Percentiles rank a stretch among this genome's conserved stretches.
Conservation (phyloP, 176 grass and related monocot species). For the Cocos nucifera region DNA sequence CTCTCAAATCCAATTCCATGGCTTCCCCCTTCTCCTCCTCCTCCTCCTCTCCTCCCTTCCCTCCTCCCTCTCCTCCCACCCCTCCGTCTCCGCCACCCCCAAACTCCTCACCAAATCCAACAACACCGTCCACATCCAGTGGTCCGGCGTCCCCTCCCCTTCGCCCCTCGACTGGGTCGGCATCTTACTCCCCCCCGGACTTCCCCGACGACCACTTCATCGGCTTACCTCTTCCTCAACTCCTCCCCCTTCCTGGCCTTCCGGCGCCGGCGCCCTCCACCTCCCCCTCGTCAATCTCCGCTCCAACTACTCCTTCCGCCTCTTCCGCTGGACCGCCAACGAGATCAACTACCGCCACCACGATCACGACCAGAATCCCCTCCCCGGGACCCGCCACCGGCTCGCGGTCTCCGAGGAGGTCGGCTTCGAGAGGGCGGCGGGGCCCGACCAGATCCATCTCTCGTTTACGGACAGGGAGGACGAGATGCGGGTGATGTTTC, state of each 20-base stretch:
- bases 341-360: conserved; percentile 58
- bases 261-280: conserved; percentile 40
- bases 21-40: conserved; percentile 12
- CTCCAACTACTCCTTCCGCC: conserved; percentile 65
- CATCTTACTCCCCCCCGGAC: conserved; percentile 81
- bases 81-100: conserved; percentile 41
- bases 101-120: conserved; percentile 34
- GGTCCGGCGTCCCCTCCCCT: conserved; percentile 52
- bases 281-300: conserved; percentile 70
- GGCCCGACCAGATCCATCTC: conserved; percentile 72
- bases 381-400: conserved; percentile 50
- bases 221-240: conserved; percentile 93
- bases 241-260: conserved; percentile 43
- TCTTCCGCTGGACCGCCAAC: conserved; percentile 69
- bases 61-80: conserved; percentile 23
- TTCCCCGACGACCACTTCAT: conserved; percentile 62
- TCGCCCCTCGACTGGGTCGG: conserved; percentile 70
- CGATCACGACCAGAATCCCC: conserved; percentile 74
- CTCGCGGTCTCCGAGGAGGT: conserved; percentile 51
- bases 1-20: not conserved
- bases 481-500: conserved; percentile 91
- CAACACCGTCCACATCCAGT: conserved; percentile 38
- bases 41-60: conserved; percentile 28
- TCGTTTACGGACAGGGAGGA: conserved; percentile 57
- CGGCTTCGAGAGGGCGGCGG: conserved; percentile 22